phyloP scores from a whole-genome alignment of 768 basidiomycete species.

The Russula ochroleuca region DNA sequence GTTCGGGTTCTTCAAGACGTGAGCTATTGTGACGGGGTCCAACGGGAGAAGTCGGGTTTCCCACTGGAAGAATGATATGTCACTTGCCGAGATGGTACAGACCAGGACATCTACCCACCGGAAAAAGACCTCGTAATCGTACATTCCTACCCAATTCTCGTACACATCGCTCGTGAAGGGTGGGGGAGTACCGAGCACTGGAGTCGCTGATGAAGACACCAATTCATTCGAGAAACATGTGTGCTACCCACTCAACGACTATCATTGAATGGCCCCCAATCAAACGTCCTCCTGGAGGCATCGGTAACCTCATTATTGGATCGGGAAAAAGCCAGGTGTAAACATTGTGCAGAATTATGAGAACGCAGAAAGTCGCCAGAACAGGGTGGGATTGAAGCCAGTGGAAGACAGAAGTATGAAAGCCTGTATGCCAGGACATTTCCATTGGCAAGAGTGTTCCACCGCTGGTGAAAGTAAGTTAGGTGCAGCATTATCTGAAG shows the following conservation, averaged over 20 bases:
- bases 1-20: conserved; percentile 67
- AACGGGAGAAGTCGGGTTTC: conserved; percentile 76
- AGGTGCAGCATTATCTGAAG: too few species aligned
- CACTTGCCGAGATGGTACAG: background rate
- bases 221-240: background rate
- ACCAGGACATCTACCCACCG: conserved; percentile 45
- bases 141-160: conserved; percentile 64
- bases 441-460: background rate
- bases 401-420: background rate
- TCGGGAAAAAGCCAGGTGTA: conserved; percentile 20
- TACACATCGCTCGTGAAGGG: conserved; percentile 39
- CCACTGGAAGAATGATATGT: conserved; percentile 45
- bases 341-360: conserved; percentile 13
- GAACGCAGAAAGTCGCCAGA: background rate
- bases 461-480: background rate
- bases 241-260: conserved; percentile 14
- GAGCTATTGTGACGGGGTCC: conserved; percentile 68
- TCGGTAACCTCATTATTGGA: conserved; percentile 20
- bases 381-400: conserved; percentile 21
- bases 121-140: conserved; percentile 60
- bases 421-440: background rate
- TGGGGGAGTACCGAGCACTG: conserved; percentile 20
- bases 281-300: conserved; percentile 10
- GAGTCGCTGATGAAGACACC: background rate
- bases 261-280: conserved; percentile 17